Percentiles rank a stretch among this genome's conserved stretches.
Conservation (phyloP, 1,139 yeast species). For the Blastobotrys buckinghamii region DNA sequence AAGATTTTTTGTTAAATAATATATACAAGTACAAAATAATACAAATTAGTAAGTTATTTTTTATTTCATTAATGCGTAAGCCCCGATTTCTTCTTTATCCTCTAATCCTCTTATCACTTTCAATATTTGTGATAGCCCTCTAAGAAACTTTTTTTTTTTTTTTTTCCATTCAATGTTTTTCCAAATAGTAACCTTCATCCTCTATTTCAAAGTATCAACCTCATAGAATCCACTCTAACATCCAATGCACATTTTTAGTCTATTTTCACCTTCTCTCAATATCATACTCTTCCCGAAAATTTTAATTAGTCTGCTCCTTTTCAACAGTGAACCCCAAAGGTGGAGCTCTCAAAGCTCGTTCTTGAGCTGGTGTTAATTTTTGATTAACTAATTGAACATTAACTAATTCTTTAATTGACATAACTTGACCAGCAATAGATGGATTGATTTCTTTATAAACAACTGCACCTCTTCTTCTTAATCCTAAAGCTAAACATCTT, state of each 20-base stretch:
- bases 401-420: conserved; percentile 83
- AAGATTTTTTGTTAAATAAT: too few species aligned
- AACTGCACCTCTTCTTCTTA: conserved; percentile 65
- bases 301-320: not conserved
- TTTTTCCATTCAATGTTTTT: too few species aligned
- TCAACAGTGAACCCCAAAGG: conserved; percentile 28
- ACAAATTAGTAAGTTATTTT: too few species aligned
- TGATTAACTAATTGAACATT: conserved; percentile 68
- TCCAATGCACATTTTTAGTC: not conserved
- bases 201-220: not conserved
- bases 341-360: conserved; percentile 29
- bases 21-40: too few species aligned
- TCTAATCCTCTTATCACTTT: too few species aligned
- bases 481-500: conserved; percentile 68
- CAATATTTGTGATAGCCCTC: too few species aligned
- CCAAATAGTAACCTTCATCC: too few species aligned
- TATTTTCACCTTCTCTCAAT: not conserved
- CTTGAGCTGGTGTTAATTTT: conserved; percentile 25
- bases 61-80: too few species aligned
- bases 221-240: not conserved
- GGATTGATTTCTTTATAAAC: conserved; percentile 72
- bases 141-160: too few species aligned
- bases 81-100: too few species aligned
- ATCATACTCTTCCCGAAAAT: too few species aligned
- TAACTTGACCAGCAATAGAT: conserved; percentile 77